Conservation (phyloP, 306 rosid genomes). For the Dalbergia cultrata region DNA sequence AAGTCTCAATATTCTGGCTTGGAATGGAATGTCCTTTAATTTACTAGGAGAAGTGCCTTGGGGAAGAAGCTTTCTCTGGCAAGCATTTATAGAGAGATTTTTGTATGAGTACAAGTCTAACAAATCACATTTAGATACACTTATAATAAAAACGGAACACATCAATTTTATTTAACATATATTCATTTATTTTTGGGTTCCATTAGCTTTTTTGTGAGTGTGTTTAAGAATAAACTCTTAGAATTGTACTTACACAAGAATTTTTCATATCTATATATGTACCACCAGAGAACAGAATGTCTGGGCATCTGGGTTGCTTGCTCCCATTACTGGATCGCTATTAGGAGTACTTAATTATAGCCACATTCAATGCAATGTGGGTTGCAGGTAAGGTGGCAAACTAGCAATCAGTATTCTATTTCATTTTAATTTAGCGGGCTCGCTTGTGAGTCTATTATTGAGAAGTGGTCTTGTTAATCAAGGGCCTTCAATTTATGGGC, state of each 20-base stretch:
- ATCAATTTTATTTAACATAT: too few species aligned
- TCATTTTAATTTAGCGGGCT: background rate
- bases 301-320: too few species aligned
- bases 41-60: conserved; percentile 27
- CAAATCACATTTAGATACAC: too few species aligned
- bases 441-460: background rate
- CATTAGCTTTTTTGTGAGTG: too few species aligned
- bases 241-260: too few species aligned
- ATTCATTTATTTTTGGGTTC: too few species aligned
- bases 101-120: too few species aligned
- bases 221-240: too few species aligned
- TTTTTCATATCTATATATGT: background rate
- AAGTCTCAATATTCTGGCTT: conserved; percentile 5
- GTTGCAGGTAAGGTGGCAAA: background rate
- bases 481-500: background rate
- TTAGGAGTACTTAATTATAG: background rate
- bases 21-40: conserved; percentile 26
- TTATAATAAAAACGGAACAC: too few species aligned
- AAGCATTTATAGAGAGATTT: background rate
- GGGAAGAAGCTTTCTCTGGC: conserved; percentile 34
- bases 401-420: background rate
- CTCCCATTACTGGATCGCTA: background rate
- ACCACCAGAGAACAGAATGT: conserved; percentile 5
- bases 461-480: background rate
- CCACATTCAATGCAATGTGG: background rate